Evolutionary conservation across 2,329 filamentous ascomycete species (phyloP), one percentile per base, ranked within the genome.

Genomic region (Intubia oerlemansii): DNA sequence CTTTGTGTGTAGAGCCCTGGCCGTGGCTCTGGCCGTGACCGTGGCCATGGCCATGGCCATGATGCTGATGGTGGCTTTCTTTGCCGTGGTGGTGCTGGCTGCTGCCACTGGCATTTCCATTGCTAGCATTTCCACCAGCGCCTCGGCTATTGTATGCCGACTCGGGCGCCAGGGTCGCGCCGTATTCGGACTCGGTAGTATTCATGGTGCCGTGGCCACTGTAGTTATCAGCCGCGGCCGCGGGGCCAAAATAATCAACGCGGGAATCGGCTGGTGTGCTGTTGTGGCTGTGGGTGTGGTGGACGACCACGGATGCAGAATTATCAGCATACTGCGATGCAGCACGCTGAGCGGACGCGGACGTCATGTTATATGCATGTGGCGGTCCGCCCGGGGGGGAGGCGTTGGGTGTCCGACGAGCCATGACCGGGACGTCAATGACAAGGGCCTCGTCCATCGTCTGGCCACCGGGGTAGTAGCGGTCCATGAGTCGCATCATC

Each of bases 391-490:
- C 46, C 33, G 72, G 62, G 3, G 84, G 84, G 8, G 82, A 92
- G 9, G 78, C 71, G 39, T 74, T 76, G 2, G 84, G 82, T 0
- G 80, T 84, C n/a, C n/a, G n/a, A n/a, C n/a, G n/a, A n/a, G n/a
- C n/a, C n/a, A n/a, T n/a, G n/a, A 71, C 67, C 20, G 60, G 54
- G 11, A 90, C 70, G 41, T 95, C 84, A 44, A 98, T 92, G 38
- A 93, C 46, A 35, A 98, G 61, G 7, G 88, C 88, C 44, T 98
- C 88, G 30, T 84, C 75, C 25, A 92, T 73, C 0, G 60, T 68
- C 52, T 95, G 88, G 7, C 85, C 85, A 25, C 76, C 78, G 2
- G 85, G 79, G 44, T 71, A 98, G 49, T 80, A 81, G 12, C 66
- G 57, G 44, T 93, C 84, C 27, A 98, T 54, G 1, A 77, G 77